A percentile compares a stretch with the other conserved stretches of the same genome.
Evolutionary conservation across 768 basidiomycete genomes (phyloP).

Genomic region (Termitomyces sp.): DNA sequence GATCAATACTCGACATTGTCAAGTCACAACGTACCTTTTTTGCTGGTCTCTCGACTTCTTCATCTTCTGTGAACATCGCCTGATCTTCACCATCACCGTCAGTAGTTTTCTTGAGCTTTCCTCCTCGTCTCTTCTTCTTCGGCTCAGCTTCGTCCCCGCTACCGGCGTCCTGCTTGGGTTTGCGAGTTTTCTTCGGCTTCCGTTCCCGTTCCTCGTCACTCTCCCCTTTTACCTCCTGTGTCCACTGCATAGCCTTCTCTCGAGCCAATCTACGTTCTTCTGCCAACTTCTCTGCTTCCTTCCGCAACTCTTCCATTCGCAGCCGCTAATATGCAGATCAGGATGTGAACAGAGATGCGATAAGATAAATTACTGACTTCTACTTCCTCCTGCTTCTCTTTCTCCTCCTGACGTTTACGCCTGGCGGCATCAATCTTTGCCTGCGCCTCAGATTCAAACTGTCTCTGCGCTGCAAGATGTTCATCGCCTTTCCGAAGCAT

Average conservation of each 20-base stretch:
- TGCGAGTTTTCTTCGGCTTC: conserved; percentile 53
- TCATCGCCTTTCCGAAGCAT: conserved; percentile 82
- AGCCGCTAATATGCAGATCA: conserved; percentile 42
- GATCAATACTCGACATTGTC: background rate
- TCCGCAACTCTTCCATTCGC: conserved; percentile 61
- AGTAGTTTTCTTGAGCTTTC: conserved; percentile 62
- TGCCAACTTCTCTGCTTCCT: conserved; percentile 75
- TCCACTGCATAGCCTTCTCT: conserved; percentile 82
- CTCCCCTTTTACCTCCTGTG: conserved; percentile 61
- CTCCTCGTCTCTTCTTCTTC: conserved; percentile 66
- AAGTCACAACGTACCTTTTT: conserved; percentile 54
- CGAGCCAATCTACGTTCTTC: conserved; percentile 73
- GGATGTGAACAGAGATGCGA: background rate
- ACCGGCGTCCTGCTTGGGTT: conserved; percentile 48
- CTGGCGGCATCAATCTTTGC: conserved; percentile 77
- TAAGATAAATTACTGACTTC: conserved; percentile 49
- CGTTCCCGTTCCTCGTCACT: conserved; percentile 82
- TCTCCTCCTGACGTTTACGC: conserved; percentile 77
- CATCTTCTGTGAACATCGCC: conserved; percentile 70
- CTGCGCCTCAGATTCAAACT: conserved; percentile 68
- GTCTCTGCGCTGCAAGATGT: conserved; percentile 69
- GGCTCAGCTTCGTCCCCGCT: conserved; percentile 62
- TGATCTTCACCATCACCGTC: conserved; percentile 62
- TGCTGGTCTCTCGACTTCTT: conserved; percentile 59
- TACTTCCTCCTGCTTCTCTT: conserved; percentile 55